Evolutionary conservation across 495 filamentous ascomycete genomes (phyloP), one percentile per base, ranked within the genome.

Genomic region (Talaromyces nanjingensis): DNA sequence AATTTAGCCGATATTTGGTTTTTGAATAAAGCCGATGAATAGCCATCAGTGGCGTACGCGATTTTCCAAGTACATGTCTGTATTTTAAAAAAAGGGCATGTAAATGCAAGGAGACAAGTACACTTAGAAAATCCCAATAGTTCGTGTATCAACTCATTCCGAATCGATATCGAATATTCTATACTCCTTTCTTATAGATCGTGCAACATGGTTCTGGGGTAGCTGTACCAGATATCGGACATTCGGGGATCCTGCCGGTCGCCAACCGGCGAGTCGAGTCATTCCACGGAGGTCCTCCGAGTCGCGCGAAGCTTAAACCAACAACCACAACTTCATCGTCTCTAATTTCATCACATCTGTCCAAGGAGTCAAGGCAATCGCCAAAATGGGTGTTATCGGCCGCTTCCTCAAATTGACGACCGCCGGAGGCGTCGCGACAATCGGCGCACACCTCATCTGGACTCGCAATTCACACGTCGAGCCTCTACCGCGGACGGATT

Each of bases 401-500:
- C 73, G 74, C 60, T 66, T 76, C 59, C 57, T 81, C 34, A 81
- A 78, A 61, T 71, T 79, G 3, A 68, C 73, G 61, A 73, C 76
- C 62, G 65, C 78, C 55, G 75, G 77, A 22, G 75, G 71, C 24
- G 72, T 73, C 24, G 76, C 77, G 70, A 72, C 78, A 29, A 64
- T 72, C 69, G 72, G 81, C 62, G 61, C 73, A 52, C 81, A 79
- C 70, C 75, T 76, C 68, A 70, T 71, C 22, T 68, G 68, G 63
- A 81, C 79, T 22, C 79, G 79, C 69, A 73, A 82, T 60, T 75
- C 74, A 67, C 65, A 67, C 63, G 77, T 81, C 66, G 68, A 75
- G 63, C 80, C 80, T 34, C 75, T 90, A 66, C 74, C 81, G 57
- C 64, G 73, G 54, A 72, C 76, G 70, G 88, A 91, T 69, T 80